Evolutionary conservation across 495 filamentous ascomycete genomes (phyloP), one percentile per base, ranked within the genome.

Genomic region (Rostrohypoxylon terebratum): DNA sequence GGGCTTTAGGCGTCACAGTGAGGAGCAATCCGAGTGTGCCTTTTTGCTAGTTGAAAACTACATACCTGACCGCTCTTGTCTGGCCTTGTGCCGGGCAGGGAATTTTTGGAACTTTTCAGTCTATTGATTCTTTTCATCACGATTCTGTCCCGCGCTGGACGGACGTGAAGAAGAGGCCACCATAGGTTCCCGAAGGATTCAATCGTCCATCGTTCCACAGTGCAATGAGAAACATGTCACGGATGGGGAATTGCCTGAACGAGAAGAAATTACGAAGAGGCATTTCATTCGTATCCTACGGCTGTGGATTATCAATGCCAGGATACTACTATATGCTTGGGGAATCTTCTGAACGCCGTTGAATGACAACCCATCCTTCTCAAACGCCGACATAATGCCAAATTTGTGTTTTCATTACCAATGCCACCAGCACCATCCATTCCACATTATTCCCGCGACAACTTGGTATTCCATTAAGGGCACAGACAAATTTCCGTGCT

Each of bases 31-130:
- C 81, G 83, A 85, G 83, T 77, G 81, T 78, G 80, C 78, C 79
- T 84, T 84, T 82, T 86, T 85, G 83, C 83, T 86, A 84, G 82
- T 85, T 84, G 83, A 85, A 85, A 85, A 86, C 83, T 86, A 84
- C 74, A 79, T 73, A 73, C 71, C 31, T 81, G 78, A 80, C 79
- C 79, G 66, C 81, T 82, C 73, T 71, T 75, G 36, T 57, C 63
- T 68, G 65, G 72, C 78, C 77, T 81, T 66, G 77, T 20, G 74
- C 67, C 20, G 70, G 78, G 66, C 57, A 75, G 77, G 75, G 81
- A 82, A 82, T 82, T 82, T 82, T 82, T 82, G 79, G 63, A 77
- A 71, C 18, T 4, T 28, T 28, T 13, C 13, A 42, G 45, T 40
- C 51, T 13, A 36, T 55, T 9, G 13, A 16, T 54, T 55, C 14